Evolutionary conservation across 2,329 filamentous ascomycete genomes (phyloP), one percentile per base, ranked within the genome.

Genomic region (Penicillium sp.): DNA sequence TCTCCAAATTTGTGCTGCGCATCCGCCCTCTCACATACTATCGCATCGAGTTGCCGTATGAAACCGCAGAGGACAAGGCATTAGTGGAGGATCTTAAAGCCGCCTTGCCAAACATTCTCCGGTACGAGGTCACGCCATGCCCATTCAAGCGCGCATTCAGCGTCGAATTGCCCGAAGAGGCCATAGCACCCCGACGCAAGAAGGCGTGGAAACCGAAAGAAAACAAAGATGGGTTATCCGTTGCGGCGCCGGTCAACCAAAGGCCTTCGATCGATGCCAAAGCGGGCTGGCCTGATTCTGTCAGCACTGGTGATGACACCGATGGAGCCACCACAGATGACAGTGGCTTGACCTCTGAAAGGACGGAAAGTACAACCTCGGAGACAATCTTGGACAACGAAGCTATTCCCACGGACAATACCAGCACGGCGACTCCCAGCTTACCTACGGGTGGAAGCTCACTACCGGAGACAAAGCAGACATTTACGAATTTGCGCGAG

Each of bases 51-150:
- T 72, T 96, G 5, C 87, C 89, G 0, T 78, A 82, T 12, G 75
- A 76, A 33, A 80, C 80, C 0, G 72, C 78, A 2, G 81, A 85
- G 24, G 84, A 91, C 53, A 75, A 78, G 54, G 70, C 74, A 38
- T 79, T 81, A 55, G 82, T 88, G 4, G 76, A 80, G 46, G 76
- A 83, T 33, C 74, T 95, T 55, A 87, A 87, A 60, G 73, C 73
- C 9, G 84, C 88, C 7, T 70, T 95, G 27, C 78, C 78, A 45
- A 82, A 83, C 52, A 81, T 95, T 11, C 74, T 95, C 39, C 83
- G 86, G 54, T 95, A 93, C 62, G 90, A 96, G 67, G 87, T 87
- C 62, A 95, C 90, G 0, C 80, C 83, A 39, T 95, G 90, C 66
- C 90, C 90, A 0, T 95, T 96, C 66, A 78, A 84, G 60, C 78